Evolutionary conservation across 176 grass and related monocot genomes (phyloP).

Genomic region (Cymbopogon citratus): DNA sequence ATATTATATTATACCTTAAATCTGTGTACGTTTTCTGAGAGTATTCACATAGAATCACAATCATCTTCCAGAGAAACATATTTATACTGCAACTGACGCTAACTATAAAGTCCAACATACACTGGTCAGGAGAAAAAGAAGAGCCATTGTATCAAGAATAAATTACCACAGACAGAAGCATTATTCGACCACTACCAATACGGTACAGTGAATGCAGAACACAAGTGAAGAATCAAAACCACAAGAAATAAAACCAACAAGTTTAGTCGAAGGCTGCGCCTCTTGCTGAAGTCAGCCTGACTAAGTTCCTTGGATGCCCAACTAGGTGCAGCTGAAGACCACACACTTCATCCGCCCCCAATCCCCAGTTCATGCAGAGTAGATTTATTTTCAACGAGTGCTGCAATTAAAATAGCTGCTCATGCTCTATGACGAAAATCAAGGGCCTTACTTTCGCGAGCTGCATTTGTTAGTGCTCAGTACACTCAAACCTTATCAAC

Average conservation of each 20-base stretch:
- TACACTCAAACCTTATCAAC: conserved; percentile 22
- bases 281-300: conserved; percentile 5
- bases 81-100: not conserved
- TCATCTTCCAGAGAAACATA: not conserved
- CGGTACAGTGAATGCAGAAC: not conserved
- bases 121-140: not conserved
- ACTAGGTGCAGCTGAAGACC: conserved; percentile 20
- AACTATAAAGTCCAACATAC: not conserved
- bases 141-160: not conserved
- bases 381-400: conserved; percentile 19
- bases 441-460: not conserved
- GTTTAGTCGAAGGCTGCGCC: not conserved
- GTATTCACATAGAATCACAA: not conserved
- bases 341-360: conserved; percentile 1
- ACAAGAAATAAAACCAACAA: not conserved
- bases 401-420: not conserved
- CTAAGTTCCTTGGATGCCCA: conserved; percentile 11
- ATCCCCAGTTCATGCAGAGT: not conserved
- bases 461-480: conserved; percentile 25
- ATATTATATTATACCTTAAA: not conserved
- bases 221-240: not conserved
- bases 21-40: too few relatives aligned
- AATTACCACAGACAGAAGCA: not conserved
- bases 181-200: too few relatives aligned
- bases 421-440: conserved; percentile 11